phyloP scores from a whole-genome alignment of 2,329 filamentous ascomycete species.

The Metarhizium rileyi region DNA sequence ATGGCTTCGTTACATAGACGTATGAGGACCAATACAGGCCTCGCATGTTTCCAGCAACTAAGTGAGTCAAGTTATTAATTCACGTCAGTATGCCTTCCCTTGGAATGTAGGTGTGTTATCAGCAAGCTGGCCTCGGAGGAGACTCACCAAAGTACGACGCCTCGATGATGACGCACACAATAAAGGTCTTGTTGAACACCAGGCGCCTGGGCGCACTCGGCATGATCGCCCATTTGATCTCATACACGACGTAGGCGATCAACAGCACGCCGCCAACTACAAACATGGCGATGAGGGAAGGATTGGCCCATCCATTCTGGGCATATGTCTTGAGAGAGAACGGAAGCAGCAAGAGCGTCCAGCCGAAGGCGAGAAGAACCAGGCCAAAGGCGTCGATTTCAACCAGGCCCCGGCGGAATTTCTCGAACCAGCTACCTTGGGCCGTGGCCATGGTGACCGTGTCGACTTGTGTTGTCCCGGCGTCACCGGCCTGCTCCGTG shows the following conservation, averaged over 20 bases:
- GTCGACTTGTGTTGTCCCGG: neutral
- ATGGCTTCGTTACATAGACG: constrained; percentile 23
- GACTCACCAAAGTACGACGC: constrained; percentile 18
- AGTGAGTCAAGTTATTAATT: too few relatives aligned
- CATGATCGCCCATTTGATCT: constrained; percentile 22
- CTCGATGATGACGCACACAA: constrained; percentile 20
- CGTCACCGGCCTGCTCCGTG: constrained; percentile 9
- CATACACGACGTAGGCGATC: constrained; percentile 35
- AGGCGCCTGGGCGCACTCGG: constrained; percentile 17
- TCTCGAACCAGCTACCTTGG: constrained; percentile 14
- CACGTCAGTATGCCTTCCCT: neutral
- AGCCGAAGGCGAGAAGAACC: constrained; percentile 36
- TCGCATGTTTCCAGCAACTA: constrained; percentile 21
- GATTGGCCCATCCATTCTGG: constrained; percentile 28
- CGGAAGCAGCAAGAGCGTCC: constrained; percentile 55
- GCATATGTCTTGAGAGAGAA: constrained; percentile 46
- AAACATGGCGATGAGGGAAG: constrained; percentile 32
- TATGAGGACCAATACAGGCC: constrained; percentile 23
- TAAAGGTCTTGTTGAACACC: constrained; percentile 21
- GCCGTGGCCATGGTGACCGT: constrained; percentile 3
- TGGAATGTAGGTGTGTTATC: neutral
- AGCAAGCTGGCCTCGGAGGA: neutral
- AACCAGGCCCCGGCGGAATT: constrained; percentile 30
- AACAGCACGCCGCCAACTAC: constrained; percentile 30
- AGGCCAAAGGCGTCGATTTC: constrained; percentile 28